phyloP scores from a whole-genome alignment of 2,329 filamentous ascomycete species.

The Colletotrichum shisoi region DNA sequence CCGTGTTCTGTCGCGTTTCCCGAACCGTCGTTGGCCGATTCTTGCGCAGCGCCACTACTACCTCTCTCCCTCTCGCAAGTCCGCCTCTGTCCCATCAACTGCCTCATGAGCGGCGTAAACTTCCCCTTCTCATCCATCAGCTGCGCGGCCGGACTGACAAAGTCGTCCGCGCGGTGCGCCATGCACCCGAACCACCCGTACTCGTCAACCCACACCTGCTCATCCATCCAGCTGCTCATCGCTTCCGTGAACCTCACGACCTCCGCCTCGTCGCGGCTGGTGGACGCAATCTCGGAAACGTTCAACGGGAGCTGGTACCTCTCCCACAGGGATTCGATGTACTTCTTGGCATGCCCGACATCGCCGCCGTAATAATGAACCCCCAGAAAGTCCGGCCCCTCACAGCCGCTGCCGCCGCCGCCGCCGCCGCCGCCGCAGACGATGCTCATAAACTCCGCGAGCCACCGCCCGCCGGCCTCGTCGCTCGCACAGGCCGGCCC shows the following conservation, averaged over 20 bases:
- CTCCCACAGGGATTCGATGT: constrained; percentile 49
- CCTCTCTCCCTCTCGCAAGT: no score
- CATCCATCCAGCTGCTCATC: constrained; percentile 55
- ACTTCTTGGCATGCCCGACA: constrained; percentile 47
- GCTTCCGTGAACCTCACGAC: constrained; percentile 52
- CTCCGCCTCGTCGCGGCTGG: constrained; percentile 48
- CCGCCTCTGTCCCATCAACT: constrained; percentile 22
- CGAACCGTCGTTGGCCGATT: no score
- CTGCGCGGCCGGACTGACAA: constrained; percentile 57
- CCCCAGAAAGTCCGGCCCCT: constrained; percentile 53
- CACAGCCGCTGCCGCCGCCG: constrained; percentile 42
- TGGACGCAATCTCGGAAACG: constrained; percentile 54
- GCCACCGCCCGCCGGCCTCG: constrained; percentile 51
- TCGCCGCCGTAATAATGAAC: constrained; percentile 55
- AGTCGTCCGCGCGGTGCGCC: constrained; percentile 52
- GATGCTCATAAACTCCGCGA: constrained; percentile 52
- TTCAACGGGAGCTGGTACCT: constrained; percentile 50
- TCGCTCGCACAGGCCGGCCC: constrained; percentile 52
- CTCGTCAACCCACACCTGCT: constrained; percentile 52
- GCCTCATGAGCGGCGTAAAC: constrained; percentile 47
- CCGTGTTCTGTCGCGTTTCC: no score
- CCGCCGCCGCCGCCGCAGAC: constrained; percentile 43
- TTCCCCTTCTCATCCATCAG: constrained; percentile 54
- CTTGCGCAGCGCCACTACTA: no score
- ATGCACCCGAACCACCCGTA: constrained; percentile 57